Evolutionary conservation across 257 asterid species (phyloP), one percentile per base, ranked within the genome.

Genomic region (Craterostigma plantagineum): DNA sequence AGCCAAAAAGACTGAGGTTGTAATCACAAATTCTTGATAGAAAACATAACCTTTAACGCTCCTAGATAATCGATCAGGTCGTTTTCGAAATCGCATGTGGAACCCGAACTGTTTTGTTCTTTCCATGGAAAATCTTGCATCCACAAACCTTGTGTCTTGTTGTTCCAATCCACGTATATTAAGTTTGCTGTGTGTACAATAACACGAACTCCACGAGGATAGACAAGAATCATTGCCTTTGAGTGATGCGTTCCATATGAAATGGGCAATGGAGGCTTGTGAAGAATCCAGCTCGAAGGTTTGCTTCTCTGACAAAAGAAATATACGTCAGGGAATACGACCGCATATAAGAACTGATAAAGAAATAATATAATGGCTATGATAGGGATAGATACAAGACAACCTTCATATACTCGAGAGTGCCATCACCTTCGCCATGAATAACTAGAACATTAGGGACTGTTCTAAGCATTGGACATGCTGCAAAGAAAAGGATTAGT

Each of bases 121-220:
- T 87, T 87, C 95, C 93, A 87, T 8, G 98, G 98, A 61, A 87
- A 87, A 75, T 87, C 95, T 76, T 87, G 98, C 98, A 87, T 79
- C 98, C 98, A 87, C 65, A 82, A 62, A 48, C 92, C 95, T 62
- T 87, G 98, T 60, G 77, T 73, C 75, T 87, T 87, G 79, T 87
- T 87, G 59, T 87, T 82, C 95, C 98, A 87, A 54, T 87, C 98
- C 49, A 82, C 86, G 48, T 68, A 54, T 61, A 87, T 87, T 72
- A 87, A 63, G 62, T 87, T 87, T 55, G 98, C 93, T 1, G 98
- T 82, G 50, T 82, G 98, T 16, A 87, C 81, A 48, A 87, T 59
- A 50, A 87, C 76, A 48, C 98, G 77, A 33, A 87, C 68, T 49
- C 98, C 98, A 57, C 58, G 72, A 66, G 92, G 92, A 65, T 87